Evolutionary conservation across 495 filamentous ascomycete species (phyloP).

Genomic region (Xylaria sp.): DNA sequence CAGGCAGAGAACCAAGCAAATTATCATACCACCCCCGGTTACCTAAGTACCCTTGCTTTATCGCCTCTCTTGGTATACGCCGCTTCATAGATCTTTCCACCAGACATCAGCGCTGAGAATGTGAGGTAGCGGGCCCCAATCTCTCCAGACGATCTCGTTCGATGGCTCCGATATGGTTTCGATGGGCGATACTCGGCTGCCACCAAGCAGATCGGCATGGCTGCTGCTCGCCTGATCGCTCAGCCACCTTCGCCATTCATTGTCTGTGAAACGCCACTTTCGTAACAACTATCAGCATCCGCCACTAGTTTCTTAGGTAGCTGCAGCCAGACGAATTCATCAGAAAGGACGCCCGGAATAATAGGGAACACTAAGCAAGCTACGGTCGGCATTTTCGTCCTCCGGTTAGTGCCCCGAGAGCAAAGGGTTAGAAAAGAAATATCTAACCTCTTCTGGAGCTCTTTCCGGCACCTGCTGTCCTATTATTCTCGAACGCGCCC

Average conservation of each 20-base stretch:
- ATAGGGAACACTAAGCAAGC: background rate
- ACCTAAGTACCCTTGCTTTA: background rate
- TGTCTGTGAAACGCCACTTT: conserved; percentile 35
- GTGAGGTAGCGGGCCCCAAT: conserved; percentile 24
- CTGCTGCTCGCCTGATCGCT: conserved; percentile 32
- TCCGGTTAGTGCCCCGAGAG: background rate
- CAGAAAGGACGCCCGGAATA: background rate
- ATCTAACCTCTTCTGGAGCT: conserved; percentile 38
- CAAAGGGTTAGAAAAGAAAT: background rate
- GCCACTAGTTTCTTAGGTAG: background rate
- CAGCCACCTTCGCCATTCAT: conserved; percentile 38
- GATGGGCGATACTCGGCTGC: background rate
- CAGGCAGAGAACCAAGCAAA: background rate
- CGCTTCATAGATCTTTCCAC: conserved; percentile 15
- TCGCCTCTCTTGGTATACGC: background rate
- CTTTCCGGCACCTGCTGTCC: conserved; percentile 29
- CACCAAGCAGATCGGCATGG: conserved; percentile 6
- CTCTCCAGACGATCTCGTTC: background rate
- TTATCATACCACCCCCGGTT: background rate
- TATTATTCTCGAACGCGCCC: conserved; percentile 20
- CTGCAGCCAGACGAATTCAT: background rate
- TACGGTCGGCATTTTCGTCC: background rate
- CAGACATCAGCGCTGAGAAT: conserved; percentile 28
- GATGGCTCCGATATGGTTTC: background rate
- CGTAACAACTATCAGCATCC: conserved; percentile 21